Percentiles rank a stretch among this genome's conserved stretches.
These are phyloP conservation scores for Tolypocladium inflatum DNA, from an alignment of 2,329 filamentous ascomycete genomes.

Conservation along the genomic window DNA sequence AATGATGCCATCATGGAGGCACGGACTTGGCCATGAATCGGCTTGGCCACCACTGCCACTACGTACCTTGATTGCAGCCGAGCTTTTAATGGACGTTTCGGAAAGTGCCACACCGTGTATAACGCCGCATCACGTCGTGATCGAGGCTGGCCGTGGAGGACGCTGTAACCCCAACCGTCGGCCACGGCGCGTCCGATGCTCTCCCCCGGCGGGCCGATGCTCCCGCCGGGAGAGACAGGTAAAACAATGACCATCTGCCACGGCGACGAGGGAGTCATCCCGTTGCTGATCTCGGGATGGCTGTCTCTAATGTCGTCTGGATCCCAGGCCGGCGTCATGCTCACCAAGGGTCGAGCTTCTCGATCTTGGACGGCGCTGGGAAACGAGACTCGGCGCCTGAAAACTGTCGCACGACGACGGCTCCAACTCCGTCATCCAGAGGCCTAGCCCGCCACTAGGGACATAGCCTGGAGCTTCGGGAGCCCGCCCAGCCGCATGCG, in stretches of 20 bases:
- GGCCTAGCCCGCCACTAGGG: slow-evolving; percentile 5
- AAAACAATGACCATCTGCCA: background rate
- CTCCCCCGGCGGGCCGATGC: no score
- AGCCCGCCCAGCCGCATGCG: slow-evolving; percentile 8
- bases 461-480: slow-evolving; percentile 3
- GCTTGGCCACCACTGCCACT: background rate
- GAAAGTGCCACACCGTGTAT: no score
- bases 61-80: no score
- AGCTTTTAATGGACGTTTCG: no score
- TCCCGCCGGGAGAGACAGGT: background rate
- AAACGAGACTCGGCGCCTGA: background rate
- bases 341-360: background rate
- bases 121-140: no score
- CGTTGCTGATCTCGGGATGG: background rate
- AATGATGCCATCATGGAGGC: background rate
- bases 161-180: no score
- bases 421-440: slow-evolving; percentile 5
- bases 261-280: background rate
- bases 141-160: no score
- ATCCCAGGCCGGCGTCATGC: background rate
- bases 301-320: background rate
- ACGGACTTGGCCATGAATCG: background rate
- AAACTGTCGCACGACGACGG: background rate
- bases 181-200: no score
- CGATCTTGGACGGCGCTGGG: background rate